Percentiles rank a stretch among this genome's conserved stretches.
Conservation (phyloP, 352 stramenopile genomes). For the Albugo laibachii region DNA sequence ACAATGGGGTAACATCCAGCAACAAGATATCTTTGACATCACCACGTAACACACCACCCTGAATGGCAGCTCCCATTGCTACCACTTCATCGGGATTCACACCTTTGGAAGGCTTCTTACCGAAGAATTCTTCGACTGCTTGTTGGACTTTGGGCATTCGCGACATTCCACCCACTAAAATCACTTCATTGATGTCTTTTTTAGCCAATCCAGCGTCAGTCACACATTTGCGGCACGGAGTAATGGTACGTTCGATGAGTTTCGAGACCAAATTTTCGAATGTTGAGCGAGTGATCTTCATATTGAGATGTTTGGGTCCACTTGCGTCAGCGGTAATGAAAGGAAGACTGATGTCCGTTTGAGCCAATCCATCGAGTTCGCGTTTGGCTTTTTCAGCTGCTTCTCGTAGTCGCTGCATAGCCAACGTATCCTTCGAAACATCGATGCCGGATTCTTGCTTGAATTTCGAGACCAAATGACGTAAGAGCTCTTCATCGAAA, state of each 20-base stretch:
- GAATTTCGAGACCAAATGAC: slow-evolving; percentile 87
- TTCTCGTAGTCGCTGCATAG: slow-evolving; percentile 92
- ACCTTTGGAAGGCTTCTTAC: slow-evolving; percentile 87
- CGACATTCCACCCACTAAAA: slow-evolving; percentile 96
- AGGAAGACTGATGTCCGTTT: slow-evolving; percentile 91
- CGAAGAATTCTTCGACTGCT: slow-evolving; percentile 93
- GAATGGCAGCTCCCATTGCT: slow-evolving; percentile 94
- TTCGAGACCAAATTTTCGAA: slow-evolving; percentile 91
- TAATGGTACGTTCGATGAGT: slow-evolving; percentile 87
- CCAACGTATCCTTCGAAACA: slow-evolving; percentile 84
- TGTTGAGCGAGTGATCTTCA: slow-evolving; percentile 85
- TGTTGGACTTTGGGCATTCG: slow-evolving; percentile 97
- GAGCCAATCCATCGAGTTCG: slow-evolving; percentile 90
- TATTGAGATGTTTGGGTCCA: slow-evolving; percentile 97
- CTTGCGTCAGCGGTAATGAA: slow-evolving; percentile 96
- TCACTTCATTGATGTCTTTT: slow-evolving; percentile 93
- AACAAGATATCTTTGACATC: slow-evolving; percentile 97
- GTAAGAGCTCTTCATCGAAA: slow-evolving; percentile 93
- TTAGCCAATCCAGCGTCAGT: slow-evolving; percentile 80
- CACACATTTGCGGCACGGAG: slow-evolving; percentile 85
- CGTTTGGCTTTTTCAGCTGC: slow-evolving; percentile 91
- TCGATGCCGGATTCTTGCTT: slow-evolving; percentile 94
- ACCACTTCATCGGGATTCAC: slow-evolving; percentile 99
- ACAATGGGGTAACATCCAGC: slow-evolving; percentile 95
- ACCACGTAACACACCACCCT: slow-evolving; percentile 90